Evolutionary conservation across 805 yeast species (phyloP).

Genomic region (Pichia scutulata): DNA sequence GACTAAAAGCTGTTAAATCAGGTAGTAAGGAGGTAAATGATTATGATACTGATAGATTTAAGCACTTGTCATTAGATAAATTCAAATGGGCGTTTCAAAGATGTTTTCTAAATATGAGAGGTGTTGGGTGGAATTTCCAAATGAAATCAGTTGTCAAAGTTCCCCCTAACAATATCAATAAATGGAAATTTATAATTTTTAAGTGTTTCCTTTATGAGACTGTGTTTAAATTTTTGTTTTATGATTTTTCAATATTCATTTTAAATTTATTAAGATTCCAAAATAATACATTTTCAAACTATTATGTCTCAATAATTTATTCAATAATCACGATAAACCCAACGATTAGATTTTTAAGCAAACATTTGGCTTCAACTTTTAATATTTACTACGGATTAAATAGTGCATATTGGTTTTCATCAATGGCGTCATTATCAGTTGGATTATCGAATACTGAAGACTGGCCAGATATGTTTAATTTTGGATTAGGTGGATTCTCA

Average conservation of each 20-base stretch:
- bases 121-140: conserved; percentile 12
- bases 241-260: conserved; percentile 3
- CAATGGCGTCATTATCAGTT: conserved; percentile 1
- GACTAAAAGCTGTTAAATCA: not conserved
- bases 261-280: not conserved
- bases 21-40: not conserved
- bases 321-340: not conserved
- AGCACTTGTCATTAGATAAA: conserved; percentile 1
- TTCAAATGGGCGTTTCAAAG: conserved; percentile 7
- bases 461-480: conserved; percentile 11
- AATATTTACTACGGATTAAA: conserved; percentile 9
- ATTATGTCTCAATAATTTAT: not conserved
- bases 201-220: conserved; percentile 8
- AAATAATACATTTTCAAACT: not conserved
- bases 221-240: conserved; percentile 3
- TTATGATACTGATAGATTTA: conserved; percentile 1
- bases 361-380: not conserved
- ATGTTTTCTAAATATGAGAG: conserved; percentile 10
- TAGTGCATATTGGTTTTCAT: conserved; percentile 2
- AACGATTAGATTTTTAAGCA: not conserved
- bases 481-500: not conserved
- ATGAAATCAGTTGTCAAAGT: not conserved
- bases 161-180: not conserved
- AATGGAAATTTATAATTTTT: conserved; percentile 6
- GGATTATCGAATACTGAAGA: conserved; percentile 6